Evolutionary conservation across 2,329 filamentous ascomycete species (phyloP).

Genomic region (Sporothrix pallida): DNA sequence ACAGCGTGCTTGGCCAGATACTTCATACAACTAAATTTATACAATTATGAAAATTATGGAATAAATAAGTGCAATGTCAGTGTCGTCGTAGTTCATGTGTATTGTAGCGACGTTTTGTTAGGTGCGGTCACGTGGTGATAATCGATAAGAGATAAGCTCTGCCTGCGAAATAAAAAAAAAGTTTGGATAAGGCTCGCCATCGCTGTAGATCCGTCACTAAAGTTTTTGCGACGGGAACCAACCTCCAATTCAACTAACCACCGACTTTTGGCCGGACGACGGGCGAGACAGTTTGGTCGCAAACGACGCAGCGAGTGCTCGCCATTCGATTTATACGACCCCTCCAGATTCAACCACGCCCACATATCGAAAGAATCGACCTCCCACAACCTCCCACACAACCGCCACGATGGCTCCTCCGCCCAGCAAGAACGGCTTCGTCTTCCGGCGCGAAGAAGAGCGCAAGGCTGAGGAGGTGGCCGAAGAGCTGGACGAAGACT

Average conservation of each 20-base stretch:
- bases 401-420: constrained; percentile 11
- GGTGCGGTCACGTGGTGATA: neutral
- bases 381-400: neutral
- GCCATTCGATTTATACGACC: no score
- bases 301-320: neutral
- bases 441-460: constrained; percentile 32
- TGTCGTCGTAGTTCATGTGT: no score
- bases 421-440: constrained; percentile 25
- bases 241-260: neutral
- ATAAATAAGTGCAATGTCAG: no score
- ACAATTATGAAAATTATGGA: neutral
- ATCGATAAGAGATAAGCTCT: constrained; percentile 20
- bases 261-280: neutral
- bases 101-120: neutral
- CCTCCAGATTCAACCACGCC: neutral
- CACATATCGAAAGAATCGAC: neutral
- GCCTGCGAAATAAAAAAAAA: neutral
- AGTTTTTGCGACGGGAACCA: neutral
- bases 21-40: neutral
- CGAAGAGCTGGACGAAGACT: constrained; percentile 25
- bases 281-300: neutral
- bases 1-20: neutral
- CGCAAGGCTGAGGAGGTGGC: constrained; percentile 30
- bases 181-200: constrained; percentile 17
- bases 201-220: neutral